Conservation (phyloP, 225 moss, liverwort and hornwort genomes). For the Sphagnum tenellum region DNA sequence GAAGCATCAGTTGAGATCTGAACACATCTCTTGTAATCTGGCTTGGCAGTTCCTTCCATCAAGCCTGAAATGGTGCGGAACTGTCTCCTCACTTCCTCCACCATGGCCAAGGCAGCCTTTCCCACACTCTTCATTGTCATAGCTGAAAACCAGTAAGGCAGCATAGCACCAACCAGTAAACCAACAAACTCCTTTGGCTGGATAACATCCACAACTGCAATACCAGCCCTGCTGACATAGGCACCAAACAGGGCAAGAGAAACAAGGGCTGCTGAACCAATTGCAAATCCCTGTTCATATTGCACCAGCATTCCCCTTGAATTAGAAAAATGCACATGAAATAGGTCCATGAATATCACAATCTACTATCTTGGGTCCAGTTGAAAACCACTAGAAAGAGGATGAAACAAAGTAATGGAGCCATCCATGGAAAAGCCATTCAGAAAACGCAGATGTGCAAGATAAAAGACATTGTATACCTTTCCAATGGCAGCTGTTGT, state of each 20-base stretch:
- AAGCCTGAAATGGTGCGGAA: conserved; percentile 60
- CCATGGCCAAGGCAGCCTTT: conserved; percentile 93
- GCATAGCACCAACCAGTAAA: conserved; percentile 76
- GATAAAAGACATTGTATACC: not conserved
- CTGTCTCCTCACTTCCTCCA: conserved; percentile 92
- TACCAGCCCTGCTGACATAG: conserved; percentile 82
- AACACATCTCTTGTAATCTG: conserved; percentile 92
- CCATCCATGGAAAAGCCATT: too few relatives aligned
- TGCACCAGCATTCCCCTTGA: not conserved
- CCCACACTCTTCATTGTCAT: conserved; percentile 99
- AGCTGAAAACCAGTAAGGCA: conserved; percentile 93
- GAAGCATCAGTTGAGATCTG: conserved; percentile 89
- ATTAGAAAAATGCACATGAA: not conserved
- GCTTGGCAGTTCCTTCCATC: conserved; percentile 78
- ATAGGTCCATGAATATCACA: not conserved
- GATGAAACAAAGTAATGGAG: too few relatives aligned
- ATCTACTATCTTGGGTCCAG: too few relatives aligned
- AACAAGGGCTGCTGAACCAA: conserved; percentile 45
- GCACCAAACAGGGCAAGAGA: conserved; percentile 83
- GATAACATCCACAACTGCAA: conserved; percentile 72
- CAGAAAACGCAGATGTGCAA: too few relatives aligned
- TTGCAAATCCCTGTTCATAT: conserved; percentile 32
- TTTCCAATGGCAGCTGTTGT: conserved; percentile 52
- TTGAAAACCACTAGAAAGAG: too few relatives aligned
- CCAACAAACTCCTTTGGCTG: conserved; percentile 88